Evolutionary conservation across 2,329 filamentous ascomycete genomes (phyloP).

Genomic region (Tolypocladium cylindrosporum): DNA sequence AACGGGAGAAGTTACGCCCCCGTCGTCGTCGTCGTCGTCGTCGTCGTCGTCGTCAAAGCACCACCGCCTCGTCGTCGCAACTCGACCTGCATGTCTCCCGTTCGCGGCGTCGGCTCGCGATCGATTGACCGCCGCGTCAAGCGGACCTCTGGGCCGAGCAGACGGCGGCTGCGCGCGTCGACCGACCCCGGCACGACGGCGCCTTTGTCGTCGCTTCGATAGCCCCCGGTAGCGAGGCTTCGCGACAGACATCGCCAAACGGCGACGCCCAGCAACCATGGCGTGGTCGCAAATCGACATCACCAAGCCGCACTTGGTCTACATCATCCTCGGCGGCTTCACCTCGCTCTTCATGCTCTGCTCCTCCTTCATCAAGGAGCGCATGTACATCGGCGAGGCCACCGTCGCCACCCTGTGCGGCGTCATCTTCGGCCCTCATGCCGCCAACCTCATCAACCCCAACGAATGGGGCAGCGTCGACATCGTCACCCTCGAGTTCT

Average conservation of each 20-base stretch:
- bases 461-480: slow-evolving; percentile 71
- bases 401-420: slow-evolving; percentile 85
- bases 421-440: slow-evolving; percentile 81
- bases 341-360: slow-evolving; percentile 97
- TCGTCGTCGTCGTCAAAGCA: neutral
- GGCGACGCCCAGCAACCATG: slow-evolving; percentile 33
- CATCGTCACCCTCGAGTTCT: slow-evolving; percentile 81
- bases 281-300: slow-evolving; percentile 74
- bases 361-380: slow-evolving; percentile 96
- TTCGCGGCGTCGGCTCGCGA: slow-evolving; percentile 1
- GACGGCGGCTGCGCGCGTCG: neutral
- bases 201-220: neutral
- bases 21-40: neutral
- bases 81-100: slow-evolving; percentile 1
- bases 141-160: neutral
- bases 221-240: neutral
- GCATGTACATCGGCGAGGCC: slow-evolving; percentile 95
- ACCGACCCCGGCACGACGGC: neutral
- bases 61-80: neutral
- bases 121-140: slow-evolving; percentile 6
- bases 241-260: neutral
- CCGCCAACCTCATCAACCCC: slow-evolving; percentile 70
- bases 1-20: neutral
- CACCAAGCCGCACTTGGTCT: slow-evolving; percentile 94
- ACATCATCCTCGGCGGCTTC: slow-evolving; percentile 96